These are phyloP conservation scores for Candida glaebosa DNA, from an alignment of 805 yeast genomes.

Conservation along the genomic window DNA sequence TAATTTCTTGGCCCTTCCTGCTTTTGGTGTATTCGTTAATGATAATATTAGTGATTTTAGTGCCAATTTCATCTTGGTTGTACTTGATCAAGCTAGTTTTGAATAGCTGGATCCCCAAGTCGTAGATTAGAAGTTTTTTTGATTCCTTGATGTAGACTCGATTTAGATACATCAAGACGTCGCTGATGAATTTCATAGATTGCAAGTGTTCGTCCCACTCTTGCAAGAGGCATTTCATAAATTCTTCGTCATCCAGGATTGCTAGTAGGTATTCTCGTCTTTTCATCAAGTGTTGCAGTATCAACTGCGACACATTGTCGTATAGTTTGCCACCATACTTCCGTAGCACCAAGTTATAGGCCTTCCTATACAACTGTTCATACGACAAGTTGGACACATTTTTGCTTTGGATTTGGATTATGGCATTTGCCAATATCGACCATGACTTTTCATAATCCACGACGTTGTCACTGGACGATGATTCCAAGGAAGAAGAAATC, in stretches of 20 bases:
- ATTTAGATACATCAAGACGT: constrained; percentile 82
- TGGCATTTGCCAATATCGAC: constrained; percentile 62
- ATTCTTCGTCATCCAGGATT: constrained; percentile 22
- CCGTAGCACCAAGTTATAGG: constrained; percentile 70
- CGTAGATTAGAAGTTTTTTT: constrained; percentile 62
- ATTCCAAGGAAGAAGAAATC: constrained; percentile 17
- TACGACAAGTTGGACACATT: constrained; percentile 74
- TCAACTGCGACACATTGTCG: constrained; percentile 50
- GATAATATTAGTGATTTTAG: constrained; percentile 44
- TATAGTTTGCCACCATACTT: constrained; percentile 67
- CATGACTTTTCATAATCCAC: constrained; percentile 66
- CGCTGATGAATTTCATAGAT: constrained; percentile 75
- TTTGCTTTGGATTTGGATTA: constrained; percentile 65
- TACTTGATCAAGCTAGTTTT: constrained; percentile 55
- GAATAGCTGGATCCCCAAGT: constrained; percentile 68
- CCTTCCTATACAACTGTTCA: constrained; percentile 76
- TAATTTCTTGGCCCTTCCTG: constrained; percentile 51
- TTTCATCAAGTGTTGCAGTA: constrained; percentile 43
- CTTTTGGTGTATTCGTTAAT: constrained; percentile 54
- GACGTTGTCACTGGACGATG: constrained; percentile 21
- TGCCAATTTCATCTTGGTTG: constrained; percentile 49
- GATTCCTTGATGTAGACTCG: constrained; percentile 76
- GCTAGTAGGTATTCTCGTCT: constrained; percentile 17
- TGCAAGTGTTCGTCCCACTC: constrained; percentile 74
- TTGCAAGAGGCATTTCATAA: constrained; percentile 31